phyloP scores from a whole-genome alignment of 2,329 filamentous ascomycete species.

The Ascocoryne sarcoides region DNA sequence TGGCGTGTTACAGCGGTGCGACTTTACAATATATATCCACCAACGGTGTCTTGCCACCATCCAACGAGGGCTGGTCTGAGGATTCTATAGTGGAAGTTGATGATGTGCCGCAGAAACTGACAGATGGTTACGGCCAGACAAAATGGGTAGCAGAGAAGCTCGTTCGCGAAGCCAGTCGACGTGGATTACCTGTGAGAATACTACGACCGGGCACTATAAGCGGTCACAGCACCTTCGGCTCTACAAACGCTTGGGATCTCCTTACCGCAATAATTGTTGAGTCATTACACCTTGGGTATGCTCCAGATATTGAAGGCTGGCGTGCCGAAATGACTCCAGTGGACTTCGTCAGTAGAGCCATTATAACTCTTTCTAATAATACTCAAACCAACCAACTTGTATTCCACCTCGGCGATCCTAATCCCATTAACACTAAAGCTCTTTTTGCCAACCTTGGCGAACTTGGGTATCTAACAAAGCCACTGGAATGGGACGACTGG shows the following conservation, averaged over 20 bases:
- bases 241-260: slow-evolving; percentile 71
- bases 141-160: slow-evolving; percentile 71
- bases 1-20: slow-evolving; percentile 58
- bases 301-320: slow-evolving; percentile 66
- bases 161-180: slow-evolving; percentile 65
- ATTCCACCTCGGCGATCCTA: slow-evolving; percentile 68
- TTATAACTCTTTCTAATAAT: slow-evolving; percentile 60
- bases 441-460: slow-evolving; percentile 56
- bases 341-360: slow-evolving; percentile 69
- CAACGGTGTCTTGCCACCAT: slow-evolving; percentile 69
- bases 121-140: slow-evolving; percentile 81
- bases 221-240: slow-evolving; percentile 65
- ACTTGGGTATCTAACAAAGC: slow-evolving; percentile 63
- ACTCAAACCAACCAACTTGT: slow-evolving; percentile 52
- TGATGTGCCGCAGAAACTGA: slow-evolving; percentile 59
- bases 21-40: slow-evolving; percentile 74
- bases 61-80: slow-evolving; percentile 62
- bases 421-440: slow-evolving; percentile 54
- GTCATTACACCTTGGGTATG: slow-evolving; percentile 62
- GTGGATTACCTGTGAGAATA: slow-evolving; percentile 67
- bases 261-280: slow-evolving; percentile 69
- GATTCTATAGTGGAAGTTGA: slow-evolving; percentile 57
- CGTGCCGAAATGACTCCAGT: slow-evolving; percentile 77
- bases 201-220: slow-evolving; percentile 76
- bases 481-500: slow-evolving; percentile 64